A percentile compares a stretch with the other conserved stretches of the same genome.
Evolutionary conservation across 306 rosid genomes (phyloP).

Genomic region (Cicer cuneatum): DNA sequence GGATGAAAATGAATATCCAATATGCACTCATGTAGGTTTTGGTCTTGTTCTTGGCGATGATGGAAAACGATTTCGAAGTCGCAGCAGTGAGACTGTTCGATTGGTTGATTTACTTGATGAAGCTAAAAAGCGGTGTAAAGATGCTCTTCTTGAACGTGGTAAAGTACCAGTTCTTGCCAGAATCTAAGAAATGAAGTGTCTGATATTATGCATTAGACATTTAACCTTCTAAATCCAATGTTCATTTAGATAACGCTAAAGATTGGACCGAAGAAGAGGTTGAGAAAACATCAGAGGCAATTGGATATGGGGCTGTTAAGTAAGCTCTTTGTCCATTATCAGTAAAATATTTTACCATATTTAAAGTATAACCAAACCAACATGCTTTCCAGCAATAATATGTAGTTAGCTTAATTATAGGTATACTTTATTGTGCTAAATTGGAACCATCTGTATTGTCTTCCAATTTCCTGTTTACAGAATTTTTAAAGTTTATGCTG

Average conservation of each 20-base stretch:
- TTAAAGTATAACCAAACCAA: neutral
- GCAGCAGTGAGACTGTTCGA: constrained; percentile 65
- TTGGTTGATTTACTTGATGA: constrained; percentile 77
- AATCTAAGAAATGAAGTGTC: constrained; percentile 16
- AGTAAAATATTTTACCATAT: neutral
- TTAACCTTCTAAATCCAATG: constrained; percentile 1
- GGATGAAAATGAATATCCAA: constrained; percentile 61
- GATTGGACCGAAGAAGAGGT: constrained; percentile 74
- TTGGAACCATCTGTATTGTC: neutral
- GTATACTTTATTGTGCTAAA: neutral
- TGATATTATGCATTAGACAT: constrained; percentile 12
- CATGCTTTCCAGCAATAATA: neutral
- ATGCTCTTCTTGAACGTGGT: constrained; percentile 79
- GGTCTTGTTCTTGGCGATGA: constrained; percentile 98
- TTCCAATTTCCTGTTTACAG: neutral
- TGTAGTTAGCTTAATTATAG: neutral
- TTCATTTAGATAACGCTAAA: constrained; percentile 15
- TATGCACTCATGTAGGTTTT: constrained; percentile 77
- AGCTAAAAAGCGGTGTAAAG: constrained; percentile 86
- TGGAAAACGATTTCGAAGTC: constrained; percentile 84
- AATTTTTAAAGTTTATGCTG: constrained; percentile 3
- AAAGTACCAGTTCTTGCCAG: constrained; percentile 40
- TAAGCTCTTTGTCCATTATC: constrained; percentile 49
- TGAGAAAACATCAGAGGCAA: constrained; percentile 71
- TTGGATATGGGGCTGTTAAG: constrained; percentile 61